Percentiles rank a stretch among this genome's conserved stretches.
Evolutionary conservation across 2,329 filamentous ascomycete genomes (phyloP).

Genomic region (Claviceps quebecensis): DNA sequence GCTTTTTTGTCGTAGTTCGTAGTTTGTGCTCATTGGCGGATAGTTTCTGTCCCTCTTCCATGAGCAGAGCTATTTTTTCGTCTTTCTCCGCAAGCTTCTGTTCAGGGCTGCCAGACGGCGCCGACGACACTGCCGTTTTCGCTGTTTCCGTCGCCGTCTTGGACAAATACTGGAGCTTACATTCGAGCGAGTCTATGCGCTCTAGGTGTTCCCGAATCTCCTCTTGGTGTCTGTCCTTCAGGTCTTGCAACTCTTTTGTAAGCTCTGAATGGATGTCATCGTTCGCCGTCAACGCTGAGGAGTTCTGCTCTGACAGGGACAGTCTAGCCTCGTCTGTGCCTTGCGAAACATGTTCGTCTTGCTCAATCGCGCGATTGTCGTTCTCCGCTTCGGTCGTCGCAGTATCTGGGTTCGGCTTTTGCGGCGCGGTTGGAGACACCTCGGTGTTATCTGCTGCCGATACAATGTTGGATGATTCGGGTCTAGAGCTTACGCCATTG

Average conservation of each 20-base stretch:
- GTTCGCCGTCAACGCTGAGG: neutral
- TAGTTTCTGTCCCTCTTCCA: conserved; percentile 84
- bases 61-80: conserved; percentile 72
- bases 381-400: neutral
- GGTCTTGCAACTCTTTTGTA: conserved; percentile 12
- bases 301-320: neutral
- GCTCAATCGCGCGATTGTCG: neutral
- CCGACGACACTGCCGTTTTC: conserved; percentile 49
- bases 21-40: conserved; percentile 79
- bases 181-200: conserved; percentile 79
- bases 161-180: conserved; percentile 79
- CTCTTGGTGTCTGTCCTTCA: conserved; percentile 44
- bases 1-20: conserved; percentile 66
- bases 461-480: neutral
- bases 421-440: neutral
- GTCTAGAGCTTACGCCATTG: neutral
- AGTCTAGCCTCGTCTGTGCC: neutral
- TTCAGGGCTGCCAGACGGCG: conserved; percentile 51
- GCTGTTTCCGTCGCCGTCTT: conserved; percentile 67
- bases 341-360: neutral
- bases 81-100: conserved; percentile 81
- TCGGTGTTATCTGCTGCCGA: neutral
- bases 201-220: conserved; percentile 77
- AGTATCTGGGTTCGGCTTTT: neutral
- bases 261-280: conserved; percentile 2